Evolutionary conservation across 116 monocot species (phyloP).

Genomic region (Trichopus zeylanicus): DNA sequence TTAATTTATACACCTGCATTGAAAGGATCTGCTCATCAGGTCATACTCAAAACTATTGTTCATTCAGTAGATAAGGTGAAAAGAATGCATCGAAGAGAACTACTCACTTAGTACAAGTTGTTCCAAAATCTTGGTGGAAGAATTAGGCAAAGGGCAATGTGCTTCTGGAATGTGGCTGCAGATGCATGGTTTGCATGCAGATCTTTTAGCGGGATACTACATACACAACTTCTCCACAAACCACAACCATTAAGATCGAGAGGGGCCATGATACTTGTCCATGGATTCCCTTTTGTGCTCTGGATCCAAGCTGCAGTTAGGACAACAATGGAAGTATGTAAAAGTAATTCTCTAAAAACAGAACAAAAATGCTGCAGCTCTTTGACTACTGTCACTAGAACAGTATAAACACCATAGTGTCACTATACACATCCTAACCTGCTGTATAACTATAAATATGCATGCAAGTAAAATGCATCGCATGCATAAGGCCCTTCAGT

Average conservation of each 20-base stretch:
- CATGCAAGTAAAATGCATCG: not conserved
- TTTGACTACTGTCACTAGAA: not conserved
- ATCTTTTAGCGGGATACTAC: not conserved
- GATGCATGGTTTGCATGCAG: not conserved
- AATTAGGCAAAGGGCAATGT: not conserved
- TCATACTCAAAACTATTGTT: not conserved
- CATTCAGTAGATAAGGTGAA: not conserved
- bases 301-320: conserved; percentile 74
- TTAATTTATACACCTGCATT: conserved; percentile 20
- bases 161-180: not conserved
- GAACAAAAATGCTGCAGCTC: not conserved
- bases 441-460: not conserved
- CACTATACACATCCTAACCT: not conserved
- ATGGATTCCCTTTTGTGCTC: conserved; percentile 88
- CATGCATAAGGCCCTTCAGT: not conserved
- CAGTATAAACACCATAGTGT: not conserved
- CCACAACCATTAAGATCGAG: conserved; percentile 14
- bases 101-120: not conserved
- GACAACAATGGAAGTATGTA: not conserved
- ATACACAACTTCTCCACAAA: not conserved
- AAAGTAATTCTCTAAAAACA: not conserved
- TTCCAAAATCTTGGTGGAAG: not conserved
- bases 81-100: no score
- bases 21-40: not conserved
- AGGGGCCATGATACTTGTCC: conserved; percentile 81